Base-by-base conservation (phyloP, 2,329 filamentous ascomycete species). In the Parafenestella ontariensis region DNA sequence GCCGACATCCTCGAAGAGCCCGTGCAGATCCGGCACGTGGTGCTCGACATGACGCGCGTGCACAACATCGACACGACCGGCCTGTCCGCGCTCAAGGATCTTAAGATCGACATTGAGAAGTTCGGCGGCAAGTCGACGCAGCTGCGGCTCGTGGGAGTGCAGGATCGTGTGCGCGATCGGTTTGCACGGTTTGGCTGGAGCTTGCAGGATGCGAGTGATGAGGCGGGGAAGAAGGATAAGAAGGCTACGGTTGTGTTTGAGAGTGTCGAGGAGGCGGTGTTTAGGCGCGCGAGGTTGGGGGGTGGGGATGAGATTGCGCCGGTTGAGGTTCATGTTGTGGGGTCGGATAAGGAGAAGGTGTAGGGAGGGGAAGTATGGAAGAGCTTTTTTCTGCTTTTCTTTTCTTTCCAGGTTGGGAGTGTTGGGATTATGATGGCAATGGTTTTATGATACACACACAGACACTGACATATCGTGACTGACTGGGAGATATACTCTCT, bases 61-160 rank as follows among this genome's bases (percentile, higher is more conserved):
- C 80, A 81, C 15, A 81, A 84, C 54, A 76, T 84, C 8, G 84
- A 86, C 52, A 78, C 79, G 0, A 86, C 83, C 0, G 83, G 81
- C 0, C 75, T 84, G 3, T 74, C 77, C 0, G 79, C 83, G 8
- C 66, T 86, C 6, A 75, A 75, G 34, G 81, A 81, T 31, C 68
- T 86, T 18, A 74, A 80, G 17, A 72, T 72, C 13, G 82, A 84
- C 59, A 59, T 85, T 3, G 73, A 77, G 17, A 78, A 78, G 21
- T 86, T 83, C 49, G 80, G 78, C 0, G 83, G 84, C 0, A 69
- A 76, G 2, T 65, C 70, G 0, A 73, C 81, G 0, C 77, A 82
- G 47, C 61, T 85, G 2, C 68, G 83, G 0, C 81, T 86, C 39
- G 78, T 81, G 1, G 79, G 79, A 6, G 74, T 85, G 72, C 76